phyloP scores from a whole-genome alignment of 108 stramenopile species.

The Fragilariopsis cylindrus region DNA sequence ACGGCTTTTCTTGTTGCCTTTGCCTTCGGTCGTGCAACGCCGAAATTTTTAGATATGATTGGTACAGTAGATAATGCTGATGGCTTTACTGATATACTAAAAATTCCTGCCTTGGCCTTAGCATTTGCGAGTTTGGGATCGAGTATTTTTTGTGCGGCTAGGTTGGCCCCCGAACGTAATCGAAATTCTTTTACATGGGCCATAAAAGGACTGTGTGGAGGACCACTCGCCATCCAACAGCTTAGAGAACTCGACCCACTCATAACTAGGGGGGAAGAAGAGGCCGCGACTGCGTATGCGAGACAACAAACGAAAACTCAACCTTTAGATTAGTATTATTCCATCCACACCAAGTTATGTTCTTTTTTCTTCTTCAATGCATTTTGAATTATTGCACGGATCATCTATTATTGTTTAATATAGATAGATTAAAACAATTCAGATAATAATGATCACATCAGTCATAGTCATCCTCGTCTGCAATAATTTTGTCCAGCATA shows the following conservation, averaged over 20 bases:
- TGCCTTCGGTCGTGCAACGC: slow-evolving; percentile 70
- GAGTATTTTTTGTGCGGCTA: slow-evolving; percentile 36
- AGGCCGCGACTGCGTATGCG: slow-evolving; percentile 7
- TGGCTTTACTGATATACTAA: slow-evolving; percentile 27
- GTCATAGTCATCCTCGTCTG: slow-evolving; percentile 15
- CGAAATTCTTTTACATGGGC: slow-evolving; percentile 61
- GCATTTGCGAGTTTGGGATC: slow-evolving; percentile 61
- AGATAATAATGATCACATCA: neutral
- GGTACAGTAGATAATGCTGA: slow-evolving; percentile 1
- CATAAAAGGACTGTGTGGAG: slow-evolving; percentile 73
- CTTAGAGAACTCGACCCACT: slow-evolving; percentile 50
- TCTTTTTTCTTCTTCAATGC: too few species aligned
- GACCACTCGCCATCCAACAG: slow-evolving; percentile 64
- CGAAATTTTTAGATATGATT: slow-evolving; percentile 34
- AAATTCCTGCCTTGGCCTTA: slow-evolving; percentile 53
- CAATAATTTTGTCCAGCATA: neutral
- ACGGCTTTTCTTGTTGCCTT: slow-evolving; percentile 52
- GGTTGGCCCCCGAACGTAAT: slow-evolving; percentile 54
- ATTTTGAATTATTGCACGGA: too few species aligned
- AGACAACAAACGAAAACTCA: too few species aligned
- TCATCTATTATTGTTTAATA: too few species aligned
- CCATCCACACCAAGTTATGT: too few species aligned
- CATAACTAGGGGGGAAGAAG: slow-evolving; percentile 50
- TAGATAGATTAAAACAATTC: too few species aligned
- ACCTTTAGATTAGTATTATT: too few species aligned